Conservation (phyloP, 2,329 filamentous ascomycete genomes). For the Sordariomycetes sp. region DNA sequence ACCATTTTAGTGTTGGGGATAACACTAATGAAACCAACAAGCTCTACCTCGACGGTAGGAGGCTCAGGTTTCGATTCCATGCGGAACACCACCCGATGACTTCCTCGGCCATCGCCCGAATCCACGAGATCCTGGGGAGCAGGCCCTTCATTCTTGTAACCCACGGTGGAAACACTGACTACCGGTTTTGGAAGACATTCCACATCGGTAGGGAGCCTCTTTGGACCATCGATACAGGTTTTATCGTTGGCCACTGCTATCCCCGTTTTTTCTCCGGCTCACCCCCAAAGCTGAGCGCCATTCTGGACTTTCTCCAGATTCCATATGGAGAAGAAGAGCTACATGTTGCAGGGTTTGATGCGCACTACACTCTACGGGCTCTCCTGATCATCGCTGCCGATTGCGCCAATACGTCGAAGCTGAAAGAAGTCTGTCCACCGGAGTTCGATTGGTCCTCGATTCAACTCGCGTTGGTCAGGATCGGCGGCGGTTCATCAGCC, state of each 20-base stretch:
- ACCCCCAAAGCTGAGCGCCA: background rate
- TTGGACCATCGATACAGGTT: background rate
- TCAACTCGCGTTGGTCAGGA: background rate
- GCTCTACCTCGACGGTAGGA: background rate
- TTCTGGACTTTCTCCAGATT: background rate
- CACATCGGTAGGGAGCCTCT: background rate
- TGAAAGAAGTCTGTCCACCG: background rate
- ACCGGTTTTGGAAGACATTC: background rate
- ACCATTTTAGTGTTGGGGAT: background rate
- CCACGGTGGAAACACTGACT: background rate
- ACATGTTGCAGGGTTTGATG: constrained; percentile 1
- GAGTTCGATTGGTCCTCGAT: background rate
- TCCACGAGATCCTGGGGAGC: background rate
- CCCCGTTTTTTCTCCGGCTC: background rate
- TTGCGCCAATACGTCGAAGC: background rate
- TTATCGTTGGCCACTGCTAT: background rate
- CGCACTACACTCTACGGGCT: background rate
- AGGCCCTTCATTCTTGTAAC: background rate
- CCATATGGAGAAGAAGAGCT: background rate
- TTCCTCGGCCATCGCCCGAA: background rate
- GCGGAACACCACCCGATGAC: background rate
- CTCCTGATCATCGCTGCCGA: background rate
- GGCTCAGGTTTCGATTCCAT: background rate
- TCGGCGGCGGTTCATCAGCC: background rate
- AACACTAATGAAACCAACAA: background rate